Percentiles rank a stretch among this genome's conserved stretches.
phyloP scores from a whole-genome alignment of 2,329 filamentous ascomycete genomes.

The Fusarium ambrosium region DNA sequence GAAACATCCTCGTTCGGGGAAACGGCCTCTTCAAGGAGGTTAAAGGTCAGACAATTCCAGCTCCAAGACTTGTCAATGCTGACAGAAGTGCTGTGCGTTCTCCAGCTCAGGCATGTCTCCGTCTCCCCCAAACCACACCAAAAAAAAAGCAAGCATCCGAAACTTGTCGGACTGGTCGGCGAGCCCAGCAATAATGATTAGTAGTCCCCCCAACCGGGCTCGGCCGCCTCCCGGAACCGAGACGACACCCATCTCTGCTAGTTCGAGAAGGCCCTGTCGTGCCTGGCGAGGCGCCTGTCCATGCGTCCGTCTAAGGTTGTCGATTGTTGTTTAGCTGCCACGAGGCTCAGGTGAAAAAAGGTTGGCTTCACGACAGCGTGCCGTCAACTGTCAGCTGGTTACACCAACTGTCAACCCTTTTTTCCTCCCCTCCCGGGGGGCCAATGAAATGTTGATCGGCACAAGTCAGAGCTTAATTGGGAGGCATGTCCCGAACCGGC shows the following conservation, averaged over 20 bases:
- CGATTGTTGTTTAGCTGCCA: conserved; percentile 10
- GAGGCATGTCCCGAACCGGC: background rate
- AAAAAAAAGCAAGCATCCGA: conserved; percentile 29
- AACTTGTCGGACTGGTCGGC: conserved; percentile 30
- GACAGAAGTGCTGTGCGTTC: background rate
- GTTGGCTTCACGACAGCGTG: conserved; percentile 8
- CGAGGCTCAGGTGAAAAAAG: conserved; percentile 30
- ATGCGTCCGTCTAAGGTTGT: conserved; percentile 1
- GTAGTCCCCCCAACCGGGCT: conserved; percentile 13
- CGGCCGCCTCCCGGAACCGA: conserved; percentile 28
- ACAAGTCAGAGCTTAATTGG: conserved; percentile 5
- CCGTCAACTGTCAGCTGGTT: conserved; percentile 25
- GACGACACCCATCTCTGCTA: conserved; percentile 9
- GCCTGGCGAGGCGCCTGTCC: conserved; percentile 27
- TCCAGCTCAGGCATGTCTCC: background rate
- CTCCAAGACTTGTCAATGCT: background rate
- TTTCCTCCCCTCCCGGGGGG: background rate
- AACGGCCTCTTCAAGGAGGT: conserved; percentile 11
- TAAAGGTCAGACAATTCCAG: conserved; percentile 30
- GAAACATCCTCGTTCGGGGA: conserved; percentile 21
- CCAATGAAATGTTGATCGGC: conserved; percentile 7
- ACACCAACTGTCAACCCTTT: conserved; percentile 5
- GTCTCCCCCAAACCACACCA: background rate
- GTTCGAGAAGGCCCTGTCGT: conserved; percentile 24
- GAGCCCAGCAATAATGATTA: conserved; percentile 4